Evolutionary conservation across 768 basidiomycete genomes (phyloP).

Genomic region (Tubosaeta sp.): DNA sequence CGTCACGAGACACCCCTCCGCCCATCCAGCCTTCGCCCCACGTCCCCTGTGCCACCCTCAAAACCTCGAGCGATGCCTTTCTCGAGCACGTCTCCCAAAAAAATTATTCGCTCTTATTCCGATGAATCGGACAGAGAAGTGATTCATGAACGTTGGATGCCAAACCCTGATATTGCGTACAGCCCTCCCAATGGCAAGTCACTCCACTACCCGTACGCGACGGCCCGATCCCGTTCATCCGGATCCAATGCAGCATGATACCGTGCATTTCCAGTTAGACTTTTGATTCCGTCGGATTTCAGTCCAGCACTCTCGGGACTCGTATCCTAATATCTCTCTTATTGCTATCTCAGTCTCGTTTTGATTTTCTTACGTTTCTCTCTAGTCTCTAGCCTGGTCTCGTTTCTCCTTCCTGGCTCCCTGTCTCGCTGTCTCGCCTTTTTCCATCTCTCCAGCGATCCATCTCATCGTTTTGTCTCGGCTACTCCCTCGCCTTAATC

Average conservation of each 20-base stretch:
- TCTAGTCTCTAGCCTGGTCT: constrained; percentile 14
- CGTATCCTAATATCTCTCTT: constrained; percentile 32
- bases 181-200: constrained; percentile 35
- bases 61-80: constrained; percentile 49
- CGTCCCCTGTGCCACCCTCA: constrained; percentile 31
- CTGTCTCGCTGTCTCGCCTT: constrained; percentile 10
- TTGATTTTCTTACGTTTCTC: constrained; percentile 16
- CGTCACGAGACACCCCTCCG: constrained; percentile 30
- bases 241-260: constrained; percentile 35
- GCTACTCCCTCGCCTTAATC: constrained; percentile 32
- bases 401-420: constrained; percentile 5
- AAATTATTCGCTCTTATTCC: constrained; percentile 57
- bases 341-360: constrained; percentile 32
- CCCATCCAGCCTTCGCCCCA: constrained; percentile 26
- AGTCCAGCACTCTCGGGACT: constrained; percentile 26
- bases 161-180: constrained; percentile 37
- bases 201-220: constrained; percentile 25
- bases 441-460: constrained; percentile 13
- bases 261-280: constrained; percentile 21
- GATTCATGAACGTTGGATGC: constrained; percentile 66
- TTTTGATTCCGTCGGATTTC: constrained; percentile 20
- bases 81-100: constrained; percentile 46
- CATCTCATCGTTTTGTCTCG: constrained; percentile 15
- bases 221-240: constrained; percentile 27
- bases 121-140: constrained; percentile 57